Conservation (phyloP, 2,329 filamentous ascomycete species). For the Fusarium dlaminii region DNA sequence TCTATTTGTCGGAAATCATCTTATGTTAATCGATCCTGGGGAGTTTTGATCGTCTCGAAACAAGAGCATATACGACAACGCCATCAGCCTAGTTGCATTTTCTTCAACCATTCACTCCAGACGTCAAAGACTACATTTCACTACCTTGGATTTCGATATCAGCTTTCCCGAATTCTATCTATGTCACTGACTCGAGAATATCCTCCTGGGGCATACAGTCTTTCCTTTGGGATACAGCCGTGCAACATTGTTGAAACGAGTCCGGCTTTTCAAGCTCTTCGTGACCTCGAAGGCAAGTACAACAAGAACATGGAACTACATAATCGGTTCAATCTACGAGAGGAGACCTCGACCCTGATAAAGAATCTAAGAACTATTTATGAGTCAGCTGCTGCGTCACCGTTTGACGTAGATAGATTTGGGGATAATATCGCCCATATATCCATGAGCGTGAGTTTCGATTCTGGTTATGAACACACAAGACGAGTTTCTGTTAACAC, state of each 20-base stretch:
- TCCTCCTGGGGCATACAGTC: not conserved
- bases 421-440: not conserved
- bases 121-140: not conserved
- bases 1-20: not conserved
- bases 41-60: not conserved
- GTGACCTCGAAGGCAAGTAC: not conserved
- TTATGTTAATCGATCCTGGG: not conserved
- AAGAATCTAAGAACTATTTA: not conserved
- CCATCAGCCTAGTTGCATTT: not conserved
- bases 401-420: not conserved
- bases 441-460: not conserved
- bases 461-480: not conserved
- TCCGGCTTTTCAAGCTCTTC: not conserved
- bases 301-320: too few relatives aligned
- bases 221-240: not conserved
- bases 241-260: not conserved
- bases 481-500: not conserved
- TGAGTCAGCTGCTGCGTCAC: not conserved
- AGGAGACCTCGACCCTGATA: not conserved
- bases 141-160: not conserved
- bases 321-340: too few relatives aligned
- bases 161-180: rapidly evolving
- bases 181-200: rapidly evolving
- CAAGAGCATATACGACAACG: not conserved
- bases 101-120: not conserved